Evolutionary conservation across 768 basidiomycete species (phyloP).

Genomic region (Suillus plorans): DNA sequence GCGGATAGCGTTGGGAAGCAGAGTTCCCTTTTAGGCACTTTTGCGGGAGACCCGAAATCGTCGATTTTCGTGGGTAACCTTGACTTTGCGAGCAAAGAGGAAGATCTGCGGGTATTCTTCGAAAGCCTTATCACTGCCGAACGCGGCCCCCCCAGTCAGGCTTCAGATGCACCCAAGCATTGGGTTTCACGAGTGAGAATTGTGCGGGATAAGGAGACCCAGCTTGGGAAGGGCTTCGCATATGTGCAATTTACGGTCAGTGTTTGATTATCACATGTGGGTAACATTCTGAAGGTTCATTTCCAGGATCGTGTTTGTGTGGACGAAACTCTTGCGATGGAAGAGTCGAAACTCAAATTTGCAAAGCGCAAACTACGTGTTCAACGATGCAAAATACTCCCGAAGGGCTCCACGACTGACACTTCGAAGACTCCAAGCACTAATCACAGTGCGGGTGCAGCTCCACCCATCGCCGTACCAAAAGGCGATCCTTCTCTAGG

Average conservation of each 20-base stretch:
- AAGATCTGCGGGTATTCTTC: slow-evolving; percentile 85
- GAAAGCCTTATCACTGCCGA: slow-evolving; percentile 74
- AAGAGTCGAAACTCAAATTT: slow-evolving; percentile 77
- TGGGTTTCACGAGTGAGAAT: slow-evolving; percentile 89
- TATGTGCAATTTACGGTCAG: slow-evolving; percentile 83
- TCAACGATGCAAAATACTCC: slow-evolving; percentile 82
- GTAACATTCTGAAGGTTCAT: neutral
- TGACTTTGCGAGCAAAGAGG: slow-evolving; percentile 89
- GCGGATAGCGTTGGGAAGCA: slow-evolving; percentile 18
- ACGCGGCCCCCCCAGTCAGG: slow-evolving; percentile 53
- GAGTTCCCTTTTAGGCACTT: slow-evolving; percentile 23
- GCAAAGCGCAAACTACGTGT: slow-evolving; percentile 91
- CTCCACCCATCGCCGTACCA: slow-evolving; percentile 35
- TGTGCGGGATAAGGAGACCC: slow-evolving; percentile 86
- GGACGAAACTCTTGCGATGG: slow-evolving; percentile 86
- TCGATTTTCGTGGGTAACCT: slow-evolving; percentile 92
- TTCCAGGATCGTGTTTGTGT: slow-evolving; percentile 85
- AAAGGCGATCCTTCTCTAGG: slow-evolving; percentile 86
- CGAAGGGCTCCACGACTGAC: slow-evolving; percentile 33
- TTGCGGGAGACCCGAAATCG: slow-evolving; percentile 65
- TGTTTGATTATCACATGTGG: neutral
- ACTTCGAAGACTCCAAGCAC: slow-evolving; percentile 15
- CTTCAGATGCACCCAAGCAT: slow-evolving; percentile 37
- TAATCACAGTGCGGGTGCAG: slow-evolving; percentile 1
- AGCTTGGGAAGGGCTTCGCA: slow-evolving; percentile 93